These are phyloP conservation scores for Mallotus nudiflorus DNA, from an alignment of 345 rosid species.

Conservation along the genomic window DNA sequence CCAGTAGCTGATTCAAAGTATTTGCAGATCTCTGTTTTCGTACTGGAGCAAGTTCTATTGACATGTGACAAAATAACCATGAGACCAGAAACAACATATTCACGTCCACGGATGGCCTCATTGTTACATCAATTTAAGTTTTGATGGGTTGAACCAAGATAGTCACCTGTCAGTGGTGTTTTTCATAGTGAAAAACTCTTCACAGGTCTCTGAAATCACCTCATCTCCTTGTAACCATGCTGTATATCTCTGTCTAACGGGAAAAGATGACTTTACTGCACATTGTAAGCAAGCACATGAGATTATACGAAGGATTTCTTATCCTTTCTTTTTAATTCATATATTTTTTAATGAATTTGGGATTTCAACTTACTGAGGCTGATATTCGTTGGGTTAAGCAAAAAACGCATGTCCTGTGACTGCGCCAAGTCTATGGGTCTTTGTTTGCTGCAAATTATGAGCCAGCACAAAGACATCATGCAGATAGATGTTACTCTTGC, in stretches of 20 bases:
- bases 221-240: slow-evolving; percentile 38
- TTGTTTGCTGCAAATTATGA: slow-evolving; percentile 51
- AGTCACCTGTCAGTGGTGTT: slow-evolving; percentile 35
- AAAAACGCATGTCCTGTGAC: slow-evolving; percentile 84
- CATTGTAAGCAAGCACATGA: slow-evolving; percentile 22
- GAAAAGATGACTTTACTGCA: slow-evolving; percentile 50
- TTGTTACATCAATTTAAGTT: neutral
- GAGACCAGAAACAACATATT: neutral
- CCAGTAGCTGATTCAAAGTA: slow-evolving; percentile 46
- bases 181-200: slow-evolving; percentile 27
- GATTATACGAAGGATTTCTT: slow-evolving; percentile 15
- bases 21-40: slow-evolving; percentile 42
- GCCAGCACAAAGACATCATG: slow-evolving; percentile 14
- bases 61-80: slow-evolving; percentile 9
- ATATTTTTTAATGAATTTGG: too few relatives aligned
- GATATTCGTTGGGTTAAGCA: slow-evolving; percentile 57
- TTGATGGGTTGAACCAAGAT: slow-evolving; percentile 11
- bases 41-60: slow-evolving; percentile 28
- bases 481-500: slow-evolving; percentile 8
- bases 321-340: neutral
- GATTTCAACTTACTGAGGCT: slow-evolving; percentile 55
- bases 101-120: neutral
- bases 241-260: slow-evolving; percentile 33
- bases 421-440: slow-evolving; percentile 78
- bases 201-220: slow-evolving; percentile 30